Conservation (phyloP, 106 monocot species). For the Ottelia alismoides region DNA sequence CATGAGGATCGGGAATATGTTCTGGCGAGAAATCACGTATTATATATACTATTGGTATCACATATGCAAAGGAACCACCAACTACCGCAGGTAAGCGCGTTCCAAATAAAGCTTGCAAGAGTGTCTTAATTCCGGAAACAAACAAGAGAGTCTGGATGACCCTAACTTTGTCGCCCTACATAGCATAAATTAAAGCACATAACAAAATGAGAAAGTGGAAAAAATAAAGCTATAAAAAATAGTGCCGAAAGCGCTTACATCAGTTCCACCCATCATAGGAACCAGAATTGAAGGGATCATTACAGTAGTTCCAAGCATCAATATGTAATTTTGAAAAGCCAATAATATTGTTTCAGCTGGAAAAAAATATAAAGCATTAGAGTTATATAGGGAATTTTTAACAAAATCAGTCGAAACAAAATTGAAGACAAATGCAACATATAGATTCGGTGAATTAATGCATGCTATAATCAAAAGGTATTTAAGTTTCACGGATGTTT, state of each 20-base stretch:
- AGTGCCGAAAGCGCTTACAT: slow-evolving; percentile 32
- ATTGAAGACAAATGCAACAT: no score
- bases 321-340: slow-evolving; percentile 86
- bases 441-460: no score
- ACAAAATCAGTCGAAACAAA: no score
- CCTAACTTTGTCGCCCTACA: slow-evolving; percentile 54
- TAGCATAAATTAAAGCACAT: background rate
- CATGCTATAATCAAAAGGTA: no score
- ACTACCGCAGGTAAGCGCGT: slow-evolving; percentile 76
- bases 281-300: slow-evolving; percentile 82
- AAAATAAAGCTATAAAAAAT: background rate
- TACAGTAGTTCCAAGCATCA: slow-evolving; percentile 77
- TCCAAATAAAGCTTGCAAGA: slow-evolving; percentile 81
- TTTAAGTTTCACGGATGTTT: no score
- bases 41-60: slow-evolving; percentile 75
- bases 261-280: slow-evolving; percentile 77
- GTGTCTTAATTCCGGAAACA: slow-evolving; percentile 84
- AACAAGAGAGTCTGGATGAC: slow-evolving; percentile 80
- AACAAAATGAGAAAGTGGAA: background rate
- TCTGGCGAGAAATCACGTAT: slow-evolving; percentile 53
- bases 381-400: no score
- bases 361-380: slow-evolving; percentile 1
- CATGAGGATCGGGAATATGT: slow-evolving; percentile 47
- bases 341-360: slow-evolving; percentile 78
- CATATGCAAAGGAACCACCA: slow-evolving; percentile 84